Evolutionary conservation across 2,329 filamentous ascomycete species (phyloP).

Genomic region (Talaromyces sp.): DNA sequence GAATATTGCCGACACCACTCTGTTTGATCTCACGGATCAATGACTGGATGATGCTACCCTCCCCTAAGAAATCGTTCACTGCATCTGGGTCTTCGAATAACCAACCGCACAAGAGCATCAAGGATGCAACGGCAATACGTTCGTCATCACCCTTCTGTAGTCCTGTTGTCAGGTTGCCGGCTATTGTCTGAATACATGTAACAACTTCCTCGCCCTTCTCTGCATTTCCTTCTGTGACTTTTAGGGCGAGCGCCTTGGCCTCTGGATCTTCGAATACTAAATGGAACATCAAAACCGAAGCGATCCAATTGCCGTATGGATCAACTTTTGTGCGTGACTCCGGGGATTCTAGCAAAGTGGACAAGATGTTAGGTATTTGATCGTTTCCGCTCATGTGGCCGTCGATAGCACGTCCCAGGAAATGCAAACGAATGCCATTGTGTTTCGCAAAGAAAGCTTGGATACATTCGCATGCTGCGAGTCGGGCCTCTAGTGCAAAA

Average conservation of each 20-base stretch:
- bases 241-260: slow-evolving; percentile 74
- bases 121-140: slow-evolving; percentile 73
- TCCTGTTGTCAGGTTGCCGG: slow-evolving; percentile 77
- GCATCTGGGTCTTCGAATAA: slow-evolving; percentile 87
- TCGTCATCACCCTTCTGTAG: slow-evolving; percentile 72
- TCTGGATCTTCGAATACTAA: slow-evolving; percentile 73
- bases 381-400: slow-evolving; percentile 73
- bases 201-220: slow-evolving; percentile 89
- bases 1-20: slow-evolving; percentile 53
- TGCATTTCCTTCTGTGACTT: slow-evolving; percentile 82
- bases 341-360: slow-evolving; percentile 67
- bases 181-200: slow-evolving; percentile 83
- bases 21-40: slow-evolving; percentile 71
- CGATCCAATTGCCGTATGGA: slow-evolving; percentile 86
- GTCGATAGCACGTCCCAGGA: slow-evolving; percentile 80
- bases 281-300: slow-evolving; percentile 79
- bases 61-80: slow-evolving; percentile 86
- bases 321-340: slow-evolving; percentile 61
- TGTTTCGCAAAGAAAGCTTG: slow-evolving; percentile 89
- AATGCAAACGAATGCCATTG: slow-evolving; percentile 74
- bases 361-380: slow-evolving; percentile 82
- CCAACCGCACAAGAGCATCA: slow-evolving; percentile 86
- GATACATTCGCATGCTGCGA: slow-evolving; percentile 82
- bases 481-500: slow-evolving; percentile 70
- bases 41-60: slow-evolving; percentile 87